Evolutionary conservation across 768 basidiomycete genomes (phyloP), one percentile per base, ranked within the genome.

Genomic region (Boletus rufocinnamomeus): DNA sequence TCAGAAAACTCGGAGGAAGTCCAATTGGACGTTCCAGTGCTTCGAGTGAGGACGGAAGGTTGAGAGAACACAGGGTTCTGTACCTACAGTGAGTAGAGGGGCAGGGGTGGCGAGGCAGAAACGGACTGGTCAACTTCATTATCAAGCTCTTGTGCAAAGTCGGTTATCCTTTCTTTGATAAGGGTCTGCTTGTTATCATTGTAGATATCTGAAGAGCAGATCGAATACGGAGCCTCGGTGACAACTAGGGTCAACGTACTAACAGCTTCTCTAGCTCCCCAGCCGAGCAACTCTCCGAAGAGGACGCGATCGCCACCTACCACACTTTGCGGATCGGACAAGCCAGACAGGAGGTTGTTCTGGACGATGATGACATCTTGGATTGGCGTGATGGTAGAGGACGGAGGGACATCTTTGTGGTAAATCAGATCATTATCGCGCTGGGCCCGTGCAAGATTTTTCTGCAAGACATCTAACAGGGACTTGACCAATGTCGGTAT

Each of bases 371-470:
- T 74, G 2, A 85, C 84, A 38, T 84, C 84, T 32, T 79, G 76
- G 50, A 98, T 85, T 0, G 80, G 69, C 0, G 86, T 75, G 8
- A 97, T 81, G 17, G 87, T 81, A 2, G 88, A 84, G 5, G 82
- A 65, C 0, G 93, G 77, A 1, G 95, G 94, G 1, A 96, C 79
- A 56, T 92, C 88, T 51, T 92, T 82, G 64, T 97, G 93, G 75
- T 98, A 99, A 40, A 99, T 97, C 8, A 97, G 77, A 72, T 96
- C 91, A 70, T 99, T 99, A 72, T 98, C 96, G 34, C 93, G 84
- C 61, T 88, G 84, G 0, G 95, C 91, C 16, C 92, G 83, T 5
- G 77, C 73, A 35, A 90, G 72, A 55, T 85, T 82, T 52, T 82
- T 84, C 63, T 88, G 82, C 27, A 97, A 76, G 9, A 77, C 85